A percentile compares a stretch with the other conserved stretches of the same genome.
Evolutionary conservation across 139 green algal species (phyloP).

Genomic region (Picochlorum costavermella): DNA sequence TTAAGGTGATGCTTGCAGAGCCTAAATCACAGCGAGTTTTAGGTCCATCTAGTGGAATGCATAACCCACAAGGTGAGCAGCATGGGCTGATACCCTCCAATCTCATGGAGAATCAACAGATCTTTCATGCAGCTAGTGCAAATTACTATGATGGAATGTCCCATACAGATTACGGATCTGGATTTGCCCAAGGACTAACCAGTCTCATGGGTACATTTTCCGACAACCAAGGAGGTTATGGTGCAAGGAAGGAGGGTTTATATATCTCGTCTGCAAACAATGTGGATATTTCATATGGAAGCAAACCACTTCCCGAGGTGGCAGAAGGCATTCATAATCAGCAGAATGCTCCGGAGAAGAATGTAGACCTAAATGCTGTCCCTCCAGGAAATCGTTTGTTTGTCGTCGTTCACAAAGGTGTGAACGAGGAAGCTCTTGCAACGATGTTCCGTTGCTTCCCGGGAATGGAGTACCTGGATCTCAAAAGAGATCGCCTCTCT

Average conservation of each 20-base stretch:
- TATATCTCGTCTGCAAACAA: not conserved
- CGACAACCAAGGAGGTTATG: not conserved
- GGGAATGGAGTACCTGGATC: slow-evolving; percentile 83
- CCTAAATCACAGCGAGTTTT: slow-evolving; percentile 50
- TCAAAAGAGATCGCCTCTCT: slow-evolving; percentile 70
- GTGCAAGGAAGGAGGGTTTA: not conserved
- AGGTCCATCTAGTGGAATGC: too few relatives aligned
- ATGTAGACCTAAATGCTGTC: slow-evolving; percentile 35
- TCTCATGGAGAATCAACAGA: too few relatives aligned
- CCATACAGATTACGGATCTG: not conserved
- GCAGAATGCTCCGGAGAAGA: not conserved
- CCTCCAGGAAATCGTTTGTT: slow-evolving; percentile 54
- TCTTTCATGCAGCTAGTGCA: not conserved
- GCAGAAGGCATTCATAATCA: too few relatives aligned
- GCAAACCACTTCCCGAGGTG: too few relatives aligned
- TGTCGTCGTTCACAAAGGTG: slow-evolving; percentile 75
- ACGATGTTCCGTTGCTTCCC: slow-evolving; percentile 66
- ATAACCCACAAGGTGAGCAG: too few relatives aligned
- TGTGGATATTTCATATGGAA: too few relatives aligned
- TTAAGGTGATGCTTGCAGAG: slow-evolving; percentile 88
- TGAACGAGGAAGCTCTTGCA: slow-evolving; percentile 53
- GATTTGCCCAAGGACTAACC: slow-evolving; percentile 1
- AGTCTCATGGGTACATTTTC: not conserved
- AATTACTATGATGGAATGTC: not conserved
- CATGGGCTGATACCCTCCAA: too few relatives aligned